These are phyloP conservation scores for Sporisorium iseilematis-ciliati DNA, from an alignment of 1,284 basidiomycete genomes.

Conservation along the genomic window DNA sequence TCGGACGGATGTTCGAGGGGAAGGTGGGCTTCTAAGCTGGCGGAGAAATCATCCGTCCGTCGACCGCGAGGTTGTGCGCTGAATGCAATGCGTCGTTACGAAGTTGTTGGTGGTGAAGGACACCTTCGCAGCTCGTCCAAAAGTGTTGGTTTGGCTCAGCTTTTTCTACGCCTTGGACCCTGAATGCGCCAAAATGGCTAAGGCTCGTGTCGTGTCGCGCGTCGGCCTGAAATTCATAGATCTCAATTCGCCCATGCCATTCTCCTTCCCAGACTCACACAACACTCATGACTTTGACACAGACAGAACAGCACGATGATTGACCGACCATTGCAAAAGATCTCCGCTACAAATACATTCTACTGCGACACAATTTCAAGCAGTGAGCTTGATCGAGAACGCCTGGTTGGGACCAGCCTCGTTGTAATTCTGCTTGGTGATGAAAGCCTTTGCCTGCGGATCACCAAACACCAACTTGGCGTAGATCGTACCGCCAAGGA, in stretches of 20 bases:
- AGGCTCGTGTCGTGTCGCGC: constrained; percentile 44
- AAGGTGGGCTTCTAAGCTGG: background rate
- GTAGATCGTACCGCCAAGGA: constrained; percentile 67
- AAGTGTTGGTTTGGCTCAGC: constrained; percentile 37
- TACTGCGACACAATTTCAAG: constrained; percentile 1
- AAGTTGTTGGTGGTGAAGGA: background rate
- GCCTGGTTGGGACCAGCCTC: constrained; percentile 61
- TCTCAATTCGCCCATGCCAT: background rate
- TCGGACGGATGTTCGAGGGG: too few species aligned
- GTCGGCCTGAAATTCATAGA: constrained; percentile 15
- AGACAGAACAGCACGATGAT: background rate
- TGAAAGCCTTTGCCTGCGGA: constrained; percentile 58
- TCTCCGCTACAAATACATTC: constrained; percentile 32
- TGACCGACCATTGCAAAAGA: constrained; percentile 16
- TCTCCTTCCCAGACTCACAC: background rate
- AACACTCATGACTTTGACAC: background rate
- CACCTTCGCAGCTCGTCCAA: too few species aligned
- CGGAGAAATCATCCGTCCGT: too few species aligned
- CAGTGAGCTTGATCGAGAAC: constrained; percentile 41
- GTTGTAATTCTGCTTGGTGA: constrained; percentile 67
- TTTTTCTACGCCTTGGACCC: constrained; percentile 21
- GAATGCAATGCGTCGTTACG: background rate
- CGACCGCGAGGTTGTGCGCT: background rate
- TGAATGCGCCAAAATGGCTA: background rate
- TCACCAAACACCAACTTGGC: constrained; percentile 67